These are phyloP conservation scores for Ambrosiella cleistominuta DNA, from an alignment of 2,329 filamentous ascomycete species.

Conservation along the genomic window DNA sequence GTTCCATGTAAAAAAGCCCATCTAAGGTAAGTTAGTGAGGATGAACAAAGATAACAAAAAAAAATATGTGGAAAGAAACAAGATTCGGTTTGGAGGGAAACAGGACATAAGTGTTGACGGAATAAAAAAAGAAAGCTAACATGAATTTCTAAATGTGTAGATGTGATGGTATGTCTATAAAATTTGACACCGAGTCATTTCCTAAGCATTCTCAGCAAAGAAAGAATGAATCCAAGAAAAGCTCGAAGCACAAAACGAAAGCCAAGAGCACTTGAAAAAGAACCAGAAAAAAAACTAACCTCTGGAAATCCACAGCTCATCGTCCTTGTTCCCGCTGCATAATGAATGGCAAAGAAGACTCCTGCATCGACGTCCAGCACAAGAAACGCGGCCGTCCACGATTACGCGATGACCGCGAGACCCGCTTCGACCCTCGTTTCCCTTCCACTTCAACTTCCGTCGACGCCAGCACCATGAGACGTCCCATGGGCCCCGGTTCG, in stretches of 20 bases:
- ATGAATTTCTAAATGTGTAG: constrained; percentile 20
- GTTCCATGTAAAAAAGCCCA: constrained; percentile 75
- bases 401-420: constrained; percentile 52
- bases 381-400: constrained; percentile 69
- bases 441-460: constrained; percentile 20
- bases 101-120: neutral
- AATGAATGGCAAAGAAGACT: constrained; percentile 62
- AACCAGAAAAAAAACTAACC: constrained; percentile 1
- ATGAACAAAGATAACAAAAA: neutral
- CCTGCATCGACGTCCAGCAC: constrained; percentile 69
- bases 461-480: constrained; percentile 9
- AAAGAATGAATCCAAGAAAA: no score
- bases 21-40: constrained; percentile 36
- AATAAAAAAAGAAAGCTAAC: neutral
- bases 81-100: neutral
- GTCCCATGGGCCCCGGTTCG: constrained; percentile 8
- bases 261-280: neutral
- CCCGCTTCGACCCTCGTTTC: constrained; percentile 37
- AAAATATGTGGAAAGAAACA: neutral
- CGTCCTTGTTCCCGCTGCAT: constrained; percentile 63
- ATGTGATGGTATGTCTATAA: constrained; percentile 43
- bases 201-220: no score
- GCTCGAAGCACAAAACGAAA: neutral
- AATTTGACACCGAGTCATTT: neutral
- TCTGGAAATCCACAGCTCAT: constrained; percentile 34